phyloP scores from a whole-genome alignment of 1,284 basidiomycete species.

The Cerioporus squamosus region DNA sequence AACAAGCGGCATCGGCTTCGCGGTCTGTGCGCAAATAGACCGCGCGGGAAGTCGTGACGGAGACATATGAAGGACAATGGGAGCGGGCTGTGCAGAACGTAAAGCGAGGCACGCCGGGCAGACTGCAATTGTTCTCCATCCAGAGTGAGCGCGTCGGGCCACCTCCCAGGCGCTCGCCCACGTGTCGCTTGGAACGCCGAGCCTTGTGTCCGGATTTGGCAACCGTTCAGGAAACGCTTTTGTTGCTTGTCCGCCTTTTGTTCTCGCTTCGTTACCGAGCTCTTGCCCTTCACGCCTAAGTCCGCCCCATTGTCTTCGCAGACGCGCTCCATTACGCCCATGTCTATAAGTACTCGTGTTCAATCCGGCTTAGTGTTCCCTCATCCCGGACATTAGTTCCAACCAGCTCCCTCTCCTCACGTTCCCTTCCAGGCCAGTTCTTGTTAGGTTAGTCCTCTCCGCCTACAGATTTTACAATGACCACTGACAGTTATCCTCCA shows the following conservation, averaged over 20 bases:
- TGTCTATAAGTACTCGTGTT: slow-evolving; percentile 37
- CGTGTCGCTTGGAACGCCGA: slow-evolving; percentile 24
- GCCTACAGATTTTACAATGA: neutral
- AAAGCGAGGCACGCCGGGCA: slow-evolving; percentile 6
- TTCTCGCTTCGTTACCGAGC: slow-evolving; percentile 37
- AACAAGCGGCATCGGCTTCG: slow-evolving; percentile 15
- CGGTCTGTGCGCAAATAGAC: slow-evolving; percentile 10
- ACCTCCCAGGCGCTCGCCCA: slow-evolving; percentile 13
- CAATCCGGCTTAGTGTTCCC: slow-evolving; percentile 25
- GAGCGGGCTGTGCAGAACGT: slow-evolving; percentile 19
- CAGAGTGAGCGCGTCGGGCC: slow-evolving; percentile 1
- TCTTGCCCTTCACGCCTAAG: slow-evolving; percentile 15
- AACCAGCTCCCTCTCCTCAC: slow-evolving; percentile 32
- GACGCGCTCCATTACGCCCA: slow-evolving; percentile 21
- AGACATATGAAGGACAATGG: slow-evolving; percentile 16
- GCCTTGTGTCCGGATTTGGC: slow-evolving; percentile 35
- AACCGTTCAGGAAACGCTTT: slow-evolving; percentile 30
- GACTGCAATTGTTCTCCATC: slow-evolving; percentile 28
- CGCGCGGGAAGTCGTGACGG: neutral
- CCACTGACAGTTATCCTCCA: slow-evolving; percentile 1
- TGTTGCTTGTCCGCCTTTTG: slow-evolving; percentile 36
- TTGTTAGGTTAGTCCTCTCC: slow-evolving; percentile 37
- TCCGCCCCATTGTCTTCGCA: slow-evolving; percentile 36
- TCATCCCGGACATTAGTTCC: slow-evolving; percentile 43
- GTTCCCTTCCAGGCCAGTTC: slow-evolving; percentile 36